These are phyloP conservation scores for Dictyostelium brefeldianum DNA, from an alignment of 78 protist species.

Conservation along the genomic window DNA sequence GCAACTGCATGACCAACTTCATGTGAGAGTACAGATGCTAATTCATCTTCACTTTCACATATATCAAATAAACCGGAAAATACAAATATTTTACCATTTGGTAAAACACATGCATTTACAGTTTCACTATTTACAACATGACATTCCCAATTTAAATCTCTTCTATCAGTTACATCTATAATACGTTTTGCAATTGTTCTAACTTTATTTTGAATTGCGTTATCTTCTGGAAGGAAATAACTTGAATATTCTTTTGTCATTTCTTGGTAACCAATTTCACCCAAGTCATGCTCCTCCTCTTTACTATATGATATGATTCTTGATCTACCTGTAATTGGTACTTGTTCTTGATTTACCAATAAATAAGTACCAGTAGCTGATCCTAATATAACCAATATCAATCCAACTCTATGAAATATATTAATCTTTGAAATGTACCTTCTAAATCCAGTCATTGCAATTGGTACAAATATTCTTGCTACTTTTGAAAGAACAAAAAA, in stretches of 20 bases:
- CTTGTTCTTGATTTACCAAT: slow-evolving; percentile 26
- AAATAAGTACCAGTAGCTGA: slow-evolving; percentile 27
- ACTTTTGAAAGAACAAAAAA: slow-evolving; percentile 24
- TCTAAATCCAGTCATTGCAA: slow-evolving; percentile 70
- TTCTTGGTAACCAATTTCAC: slow-evolving; percentile 31
- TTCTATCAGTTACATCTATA: slow-evolving; percentile 14
- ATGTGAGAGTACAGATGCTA: slow-evolving; percentile 63
- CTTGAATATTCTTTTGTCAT: background rate
- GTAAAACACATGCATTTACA: slow-evolving; percentile 74
- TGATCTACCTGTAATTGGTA: slow-evolving; percentile 60
- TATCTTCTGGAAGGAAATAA: slow-evolving; percentile 49
- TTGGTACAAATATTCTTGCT: slow-evolving; percentile 36
- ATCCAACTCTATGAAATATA: slow-evolving; percentile 1
- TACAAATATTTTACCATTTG: slow-evolving; percentile 61
- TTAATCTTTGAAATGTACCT: background rate
- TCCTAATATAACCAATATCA: background rate
- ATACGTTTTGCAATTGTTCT: slow-evolving; percentile 33
- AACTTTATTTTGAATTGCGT: slow-evolving; percentile 38
- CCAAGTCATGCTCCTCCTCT: slow-evolving; percentile 38
- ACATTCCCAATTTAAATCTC: slow-evolving; percentile 73
- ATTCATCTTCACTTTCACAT: slow-evolving; percentile 52
- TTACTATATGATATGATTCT: slow-evolving; percentile 8
- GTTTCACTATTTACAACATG: slow-evolving; percentile 47
- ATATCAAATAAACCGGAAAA: slow-evolving; percentile 43
- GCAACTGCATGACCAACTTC: slow-evolving; percentile 84